phyloP scores from a whole-genome alignment of 2,329 filamentous ascomycete species.

The Fusarium poae region DNA sequence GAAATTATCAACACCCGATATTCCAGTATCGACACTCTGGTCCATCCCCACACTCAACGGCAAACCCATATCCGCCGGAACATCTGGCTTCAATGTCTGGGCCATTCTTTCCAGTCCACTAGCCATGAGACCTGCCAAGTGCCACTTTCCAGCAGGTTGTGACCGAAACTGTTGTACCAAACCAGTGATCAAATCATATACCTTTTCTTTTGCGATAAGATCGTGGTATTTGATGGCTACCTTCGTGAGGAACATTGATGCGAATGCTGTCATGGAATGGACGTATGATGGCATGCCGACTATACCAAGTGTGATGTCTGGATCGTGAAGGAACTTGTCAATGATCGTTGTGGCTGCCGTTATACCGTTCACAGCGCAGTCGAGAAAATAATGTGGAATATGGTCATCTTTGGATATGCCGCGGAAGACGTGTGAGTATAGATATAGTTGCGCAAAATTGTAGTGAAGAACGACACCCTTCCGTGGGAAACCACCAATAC shows the following conservation, averaged over 20 bases:
- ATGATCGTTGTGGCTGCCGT: slow-evolving; percentile 59
- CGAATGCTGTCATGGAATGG: slow-evolving; percentile 66
- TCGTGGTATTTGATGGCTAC: slow-evolving; percentile 59
- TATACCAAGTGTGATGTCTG: slow-evolving; percentile 57
- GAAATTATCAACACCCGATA: slow-evolving; percentile 20
- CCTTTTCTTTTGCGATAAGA: slow-evolving; percentile 56
- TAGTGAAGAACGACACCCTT: slow-evolving; percentile 58
- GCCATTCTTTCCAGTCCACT: slow-evolving; percentile 60
- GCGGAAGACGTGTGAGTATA: slow-evolving; percentile 59
- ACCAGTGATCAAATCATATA: slow-evolving; percentile 56
- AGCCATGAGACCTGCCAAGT: slow-evolving; percentile 62
- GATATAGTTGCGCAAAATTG: slow-evolving; percentile 58
- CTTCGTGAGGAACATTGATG: slow-evolving; percentile 65
- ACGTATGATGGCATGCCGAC: slow-evolving; percentile 64
- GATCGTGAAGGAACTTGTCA: slow-evolving; percentile 58
- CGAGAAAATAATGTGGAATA: slow-evolving; percentile 54
- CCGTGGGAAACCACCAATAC: slow-evolving; percentile 56
- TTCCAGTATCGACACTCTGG: slow-evolving; percentile 27
- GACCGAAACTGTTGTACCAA: slow-evolving; percentile 58
- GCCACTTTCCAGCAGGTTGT: slow-evolving; percentile 59
- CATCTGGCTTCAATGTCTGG: slow-evolving; percentile 28
- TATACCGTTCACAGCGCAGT: slow-evolving; percentile 52
- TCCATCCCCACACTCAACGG: slow-evolving; percentile 18
- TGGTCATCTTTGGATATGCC: slow-evolving; percentile 53
- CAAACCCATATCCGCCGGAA: slow-evolving; percentile 25